Base-by-base conservation (phyloP, 1,284 basidiomycete genomes). In the Cystobasidiaceae sp. region DNA sequence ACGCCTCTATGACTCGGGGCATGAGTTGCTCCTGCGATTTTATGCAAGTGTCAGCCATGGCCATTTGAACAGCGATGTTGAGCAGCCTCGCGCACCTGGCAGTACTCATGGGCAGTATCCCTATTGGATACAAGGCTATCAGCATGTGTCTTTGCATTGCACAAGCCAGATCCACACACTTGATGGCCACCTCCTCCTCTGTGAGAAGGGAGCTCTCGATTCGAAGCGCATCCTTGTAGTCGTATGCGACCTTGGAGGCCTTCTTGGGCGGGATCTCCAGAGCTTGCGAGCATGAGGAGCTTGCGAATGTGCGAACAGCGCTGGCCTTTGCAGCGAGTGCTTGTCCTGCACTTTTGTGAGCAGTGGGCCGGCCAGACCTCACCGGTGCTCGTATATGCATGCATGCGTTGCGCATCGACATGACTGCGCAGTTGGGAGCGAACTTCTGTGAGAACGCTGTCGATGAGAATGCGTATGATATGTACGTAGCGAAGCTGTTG, bases 121-220 rank as follows among this genome's bases (percentile, higher is more conserved):
- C 90, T 91, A 67, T 33, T 50, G 0, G 15, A 23, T 25, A 61
- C 23, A 4, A 45, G 7, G 17, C 2, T 32, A 45, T 50, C 48
- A 61, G 21, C 34, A 50, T 19, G 19, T 8, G 8, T 23, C 27
- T 3, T 23, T 17, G 64, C 69, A 25, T 48, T 17, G 11, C 25
- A 34, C 8, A 48, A 23, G 19, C 55, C 19, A 21, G 17, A 7
- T 45, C 44, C 15, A 70, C 83, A 54, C 67, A 90, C 91, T 89
- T 84, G 73, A 97, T 88, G 5, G 90, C 89, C 66, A 85, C 81
- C 78, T 97, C 93, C 52, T 97, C 93, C 45, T 93, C 91, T 0
- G 89, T 90, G 54, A 97, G 80, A 45, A 90, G 80, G 0, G 85
- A 71, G 23, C 54, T 48, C 51, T 72, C 68, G 50, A 73, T 68